Evolutionary conservation across 164 flowering plant species (phyloP).

Genomic region (Piper longum): DNA sequence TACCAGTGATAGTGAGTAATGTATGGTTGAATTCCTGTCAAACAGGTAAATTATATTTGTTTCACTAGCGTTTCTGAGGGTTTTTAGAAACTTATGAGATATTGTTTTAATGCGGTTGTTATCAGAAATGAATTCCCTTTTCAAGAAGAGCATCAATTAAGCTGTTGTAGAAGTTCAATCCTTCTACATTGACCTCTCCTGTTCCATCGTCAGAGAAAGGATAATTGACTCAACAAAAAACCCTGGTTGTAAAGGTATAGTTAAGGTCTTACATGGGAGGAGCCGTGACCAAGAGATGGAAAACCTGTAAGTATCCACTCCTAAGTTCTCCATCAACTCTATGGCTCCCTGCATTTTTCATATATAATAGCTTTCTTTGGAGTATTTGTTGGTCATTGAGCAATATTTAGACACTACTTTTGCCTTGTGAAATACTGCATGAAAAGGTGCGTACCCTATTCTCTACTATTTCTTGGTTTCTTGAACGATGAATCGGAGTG

Average conservation of each 20-base stretch:
- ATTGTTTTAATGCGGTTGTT: neutral
- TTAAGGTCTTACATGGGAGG: conserved; percentile 48
- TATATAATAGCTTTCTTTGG: no score
- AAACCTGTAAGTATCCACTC: conserved; percentile 87
- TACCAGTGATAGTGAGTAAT: conserved; percentile 87
- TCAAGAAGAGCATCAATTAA: conserved; percentile 65
- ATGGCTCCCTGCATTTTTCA: conserved; percentile 44
- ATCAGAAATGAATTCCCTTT: conserved; percentile 30
- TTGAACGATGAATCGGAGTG: no score
- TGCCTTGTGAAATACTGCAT: no score
- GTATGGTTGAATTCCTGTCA: conserved; percentile 67
- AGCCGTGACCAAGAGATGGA: conserved; percentile 93
- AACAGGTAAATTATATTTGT: neutral
- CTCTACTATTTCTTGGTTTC: no score
- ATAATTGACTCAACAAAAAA: no score
- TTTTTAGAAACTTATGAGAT: neutral
- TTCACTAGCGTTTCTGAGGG: no score
- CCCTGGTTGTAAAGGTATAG: conserved; percentile 9
- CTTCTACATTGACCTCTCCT: conserved; percentile 61
- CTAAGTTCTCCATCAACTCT: conserved; percentile 67
- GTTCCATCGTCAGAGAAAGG: conserved; percentile 48
- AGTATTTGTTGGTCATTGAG: no score
- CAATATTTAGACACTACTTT: no score
- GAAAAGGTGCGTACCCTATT: no score
- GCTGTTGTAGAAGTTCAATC: conserved; percentile 65